Base-by-base conservation (phyloP, 805 yeast species). In the Cyberlindnera samutprakarnensis region DNA sequence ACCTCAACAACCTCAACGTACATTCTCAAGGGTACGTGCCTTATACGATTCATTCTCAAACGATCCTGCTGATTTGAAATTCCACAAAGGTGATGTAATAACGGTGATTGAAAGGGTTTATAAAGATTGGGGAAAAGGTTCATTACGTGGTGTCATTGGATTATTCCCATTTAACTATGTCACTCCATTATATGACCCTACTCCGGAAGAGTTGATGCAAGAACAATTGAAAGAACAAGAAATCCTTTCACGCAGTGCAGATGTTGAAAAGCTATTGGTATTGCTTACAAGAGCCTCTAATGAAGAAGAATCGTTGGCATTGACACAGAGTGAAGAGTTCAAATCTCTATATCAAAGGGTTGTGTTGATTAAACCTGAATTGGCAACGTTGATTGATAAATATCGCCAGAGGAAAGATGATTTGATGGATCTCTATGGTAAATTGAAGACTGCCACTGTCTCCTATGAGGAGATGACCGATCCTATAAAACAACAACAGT, bases 111-210 rank as follows among this genome's bases (percentile, higher is more conserved):
- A 88, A 46, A 69, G 80, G 12, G 94, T 83, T 6, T 88, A 87
- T 54, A 69, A 84, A 40, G 97, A 90, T 51, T 90, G 98, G 98
- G 84, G 96, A 80, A 70, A 85, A 43, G 98, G 98, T 12, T 73
- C 90, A 6, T 59, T 90, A 31, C 68, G 72, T 33, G 96, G 96
- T 1, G 70, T 68, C 33, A 66, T 76, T 31, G 98, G 98, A 14
- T 79, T 92, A 11, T 87, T 90, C 57, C 98, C 98, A 0, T 69
- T 84, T 37, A 90, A 90, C 53, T 90, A 92, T 51, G 97, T 92
- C 2, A 71, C 84, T 1, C 87, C 87, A 2, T 61, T 87, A 5
- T 71, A 77, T 1, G 80, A 76, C 28, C 78, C 80, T 22, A 65
- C 84, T 0, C 66, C 72, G 3, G 68, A 69, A 30, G 88, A 87